phyloP scores from a whole-genome alignment of 352 stramenopile genomes.

The Globisporangium megalacanthum region DNA sequence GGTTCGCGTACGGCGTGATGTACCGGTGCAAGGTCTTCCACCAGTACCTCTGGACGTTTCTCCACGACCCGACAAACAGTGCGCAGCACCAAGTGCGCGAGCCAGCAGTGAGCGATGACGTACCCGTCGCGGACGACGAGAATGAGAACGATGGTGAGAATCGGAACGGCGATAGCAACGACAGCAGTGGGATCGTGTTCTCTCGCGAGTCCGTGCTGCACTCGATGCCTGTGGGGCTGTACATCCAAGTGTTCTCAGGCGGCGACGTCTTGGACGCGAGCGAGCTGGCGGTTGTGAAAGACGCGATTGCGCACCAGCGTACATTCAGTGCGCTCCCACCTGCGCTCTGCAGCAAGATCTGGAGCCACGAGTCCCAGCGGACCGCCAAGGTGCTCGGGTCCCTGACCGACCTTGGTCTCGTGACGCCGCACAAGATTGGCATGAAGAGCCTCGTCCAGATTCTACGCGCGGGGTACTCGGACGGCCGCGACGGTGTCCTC shows the following conservation, averaged over 20 bases:
- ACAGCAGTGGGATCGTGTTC: slow-evolving; percentile 54
- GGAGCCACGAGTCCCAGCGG: slow-evolving; percentile 62
- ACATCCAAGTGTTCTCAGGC: slow-evolving; percentile 76
- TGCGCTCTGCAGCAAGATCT: slow-evolving; percentile 51
- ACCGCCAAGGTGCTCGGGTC: slow-evolving; percentile 70
- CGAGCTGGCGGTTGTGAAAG: slow-evolving; percentile 51
- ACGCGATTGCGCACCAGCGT: slow-evolving; percentile 40
- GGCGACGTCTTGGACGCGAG: slow-evolving; percentile 43
- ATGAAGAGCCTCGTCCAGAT: slow-evolving; percentile 77
- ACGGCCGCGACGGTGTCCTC: slow-evolving; percentile 58
- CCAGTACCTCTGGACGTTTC: slow-evolving; percentile 60
- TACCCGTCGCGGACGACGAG: slow-evolving; percentile 32
- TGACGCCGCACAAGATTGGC: slow-evolving; percentile 76
- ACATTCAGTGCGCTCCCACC: slow-evolving; percentile 41
- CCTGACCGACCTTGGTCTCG: slow-evolving; percentile 57
- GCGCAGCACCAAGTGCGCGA: slow-evolving; percentile 24
- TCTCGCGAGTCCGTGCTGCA: slow-evolving; percentile 70
- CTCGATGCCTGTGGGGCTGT: slow-evolving; percentile 71
- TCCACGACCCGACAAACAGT: slow-evolving; percentile 34
- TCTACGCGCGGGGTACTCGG: slow-evolving; percentile 57
- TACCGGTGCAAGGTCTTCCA: slow-evolving; percentile 80
- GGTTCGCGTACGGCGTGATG: slow-evolving; percentile 80
- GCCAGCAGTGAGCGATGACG: slow-evolving; percentile 27
- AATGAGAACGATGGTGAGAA: slow-evolving; percentile 7
- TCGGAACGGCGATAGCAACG: not conserved